Conservation (phyloP, 2,329 filamentous ascomycete species). For the Pseudonectria buxi region DNA sequence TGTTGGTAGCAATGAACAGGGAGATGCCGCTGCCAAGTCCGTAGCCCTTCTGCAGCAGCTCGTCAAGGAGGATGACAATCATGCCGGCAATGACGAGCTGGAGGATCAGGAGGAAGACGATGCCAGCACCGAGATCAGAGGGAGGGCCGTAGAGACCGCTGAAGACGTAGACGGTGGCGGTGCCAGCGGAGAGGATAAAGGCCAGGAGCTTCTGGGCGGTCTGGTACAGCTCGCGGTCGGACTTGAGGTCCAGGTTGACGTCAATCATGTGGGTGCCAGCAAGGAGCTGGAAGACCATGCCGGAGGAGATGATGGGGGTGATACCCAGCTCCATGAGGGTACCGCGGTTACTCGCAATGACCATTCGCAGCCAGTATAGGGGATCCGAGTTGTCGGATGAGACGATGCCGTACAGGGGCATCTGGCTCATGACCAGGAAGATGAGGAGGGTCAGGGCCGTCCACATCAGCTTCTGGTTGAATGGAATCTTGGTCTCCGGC, state of each 20-base stretch:
- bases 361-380: constrained; percentile 99
- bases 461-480: constrained; percentile 98
- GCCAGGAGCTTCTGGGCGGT: constrained; percentile 98
- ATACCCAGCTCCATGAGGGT: constrained; percentile 96
- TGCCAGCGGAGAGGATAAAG: constrained; percentile 95
- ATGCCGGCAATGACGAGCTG: constrained; percentile 96
- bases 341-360: constrained; percentile 97
- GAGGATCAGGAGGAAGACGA: constrained; percentile 96
- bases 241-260: constrained; percentile 99
- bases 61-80: constrained; percentile 97
- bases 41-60: constrained; percentile 98
- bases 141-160: constrained; percentile 96
- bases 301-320: constrained; percentile 97
- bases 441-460: constrained; percentile 90
- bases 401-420: constrained; percentile 98
- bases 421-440: constrained; percentile 99
- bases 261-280: constrained; percentile 99
- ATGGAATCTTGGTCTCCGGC: constrained; percentile 96
- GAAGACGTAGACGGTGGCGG: constrained; percentile 96
- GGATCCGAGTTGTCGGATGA: constrained; percentile 98
- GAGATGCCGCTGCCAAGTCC: constrained; percentile 98
- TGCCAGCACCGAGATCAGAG: constrained; percentile 91
- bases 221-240: constrained; percentile 99
- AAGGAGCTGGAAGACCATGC: constrained; percentile 99
- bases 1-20: constrained; percentile 99